Evolutionary conservation across 495 filamentous ascomycete genomes (phyloP).

Genomic region (Friedmanniomyces endolithicus): DNA sequence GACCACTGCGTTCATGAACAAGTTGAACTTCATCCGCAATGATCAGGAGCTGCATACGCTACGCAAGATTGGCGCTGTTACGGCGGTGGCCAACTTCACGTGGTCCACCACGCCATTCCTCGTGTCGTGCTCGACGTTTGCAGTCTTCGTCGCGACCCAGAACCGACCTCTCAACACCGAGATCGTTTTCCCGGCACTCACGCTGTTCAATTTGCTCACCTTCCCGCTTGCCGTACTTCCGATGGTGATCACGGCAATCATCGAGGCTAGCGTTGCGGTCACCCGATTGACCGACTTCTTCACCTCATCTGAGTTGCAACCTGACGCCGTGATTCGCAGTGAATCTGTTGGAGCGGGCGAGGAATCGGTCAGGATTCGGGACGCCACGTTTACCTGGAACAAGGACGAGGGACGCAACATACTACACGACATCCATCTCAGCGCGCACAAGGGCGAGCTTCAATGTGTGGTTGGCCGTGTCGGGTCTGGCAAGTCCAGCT

Average conservation of each 20-base stretch:
- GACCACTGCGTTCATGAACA: slow-evolving; percentile 94
- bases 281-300: slow-evolving; percentile 76
- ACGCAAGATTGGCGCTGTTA: slow-evolving; percentile 86
- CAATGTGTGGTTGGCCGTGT: slow-evolving; percentile 92
- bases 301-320: slow-evolving; percentile 77
- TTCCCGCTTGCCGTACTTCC: slow-evolving; percentile 91
- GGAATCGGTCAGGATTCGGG: slow-evolving; percentile 67
- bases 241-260: slow-evolving; percentile 93
- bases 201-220: slow-evolving; percentile 83
- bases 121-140: slow-evolving; percentile 93
- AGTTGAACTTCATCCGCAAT: slow-evolving; percentile 87
- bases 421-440: slow-evolving; percentile 71
- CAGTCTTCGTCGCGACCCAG: slow-evolving; percentile 78
- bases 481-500: slow-evolving; percentile 84
- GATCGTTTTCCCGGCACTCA: slow-evolving; percentile 89
- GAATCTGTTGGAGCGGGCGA: slow-evolving; percentile 66
- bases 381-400: slow-evolving; percentile 93
- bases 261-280: slow-evolving; percentile 91
- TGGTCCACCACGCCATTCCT: slow-evolving; percentile 99
- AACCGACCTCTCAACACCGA: slow-evolving; percentile 76
- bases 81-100: slow-evolving; percentile 91
- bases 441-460: slow-evolving; percentile 78
- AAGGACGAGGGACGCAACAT: slow-evolving; percentile 50
- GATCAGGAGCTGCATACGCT: slow-evolving; percentile 91
- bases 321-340: slow-evolving; percentile 61